Percentiles rank a stretch among this genome's conserved stretches.
phyloP scores from a whole-genome alignment of 2,329 filamentous ascomycete genomes.

The Epichloe festucae region DNA sequence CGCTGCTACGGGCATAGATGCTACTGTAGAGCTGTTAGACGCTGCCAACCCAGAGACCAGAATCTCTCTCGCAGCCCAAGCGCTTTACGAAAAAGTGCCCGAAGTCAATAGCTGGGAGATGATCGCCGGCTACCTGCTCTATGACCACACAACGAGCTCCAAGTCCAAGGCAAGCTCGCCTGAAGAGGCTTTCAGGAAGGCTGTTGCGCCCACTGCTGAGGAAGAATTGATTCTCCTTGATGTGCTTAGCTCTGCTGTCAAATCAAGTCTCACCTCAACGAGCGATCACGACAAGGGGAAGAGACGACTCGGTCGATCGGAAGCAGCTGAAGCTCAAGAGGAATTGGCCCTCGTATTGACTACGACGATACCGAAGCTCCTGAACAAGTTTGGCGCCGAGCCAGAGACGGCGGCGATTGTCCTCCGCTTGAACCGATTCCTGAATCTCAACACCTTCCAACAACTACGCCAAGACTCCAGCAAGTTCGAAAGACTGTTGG shows the following conservation, averaged over 20 bases:
- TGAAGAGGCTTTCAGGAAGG: slow-evolving; percentile 52
- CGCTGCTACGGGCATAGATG: slow-evolving; percentile 32
- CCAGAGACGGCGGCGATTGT: slow-evolving; percentile 78
- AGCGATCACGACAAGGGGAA: slow-evolving; percentile 50
- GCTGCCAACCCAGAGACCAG: slow-evolving; percentile 61
- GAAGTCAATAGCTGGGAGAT: slow-evolving; percentile 81
- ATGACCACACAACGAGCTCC: slow-evolving; percentile 65
- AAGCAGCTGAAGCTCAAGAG: slow-evolving; percentile 61
- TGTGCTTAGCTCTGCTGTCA: slow-evolving; percentile 72
- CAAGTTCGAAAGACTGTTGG: slow-evolving; percentile 66
- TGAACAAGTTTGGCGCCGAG: slow-evolving; percentile 88
- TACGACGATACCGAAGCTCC: slow-evolving; percentile 64
- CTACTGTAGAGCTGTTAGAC: slow-evolving; percentile 44
- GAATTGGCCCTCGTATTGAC: slow-evolving; percentile 68
- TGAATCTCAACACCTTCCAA: slow-evolving; percentile 79
- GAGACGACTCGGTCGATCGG: slow-evolving; percentile 44
- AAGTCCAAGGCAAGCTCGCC: slow-evolving; percentile 39
- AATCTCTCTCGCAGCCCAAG: slow-evolving; percentile 74
- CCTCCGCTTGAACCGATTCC: slow-evolving; percentile 69
- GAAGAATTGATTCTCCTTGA: slow-evolving; percentile 83
- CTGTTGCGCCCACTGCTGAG: slow-evolving; percentile 57
- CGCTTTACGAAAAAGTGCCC: slow-evolving; percentile 67
- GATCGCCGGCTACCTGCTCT: slow-evolving; percentile 78
- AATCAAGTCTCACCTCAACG: slow-evolving; percentile 53
- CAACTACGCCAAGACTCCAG: slow-evolving; percentile 77